Evolutionary conservation across 1,139 yeast species (phyloP).

Genomic region (Yamadazyma dushanensis): DNA sequence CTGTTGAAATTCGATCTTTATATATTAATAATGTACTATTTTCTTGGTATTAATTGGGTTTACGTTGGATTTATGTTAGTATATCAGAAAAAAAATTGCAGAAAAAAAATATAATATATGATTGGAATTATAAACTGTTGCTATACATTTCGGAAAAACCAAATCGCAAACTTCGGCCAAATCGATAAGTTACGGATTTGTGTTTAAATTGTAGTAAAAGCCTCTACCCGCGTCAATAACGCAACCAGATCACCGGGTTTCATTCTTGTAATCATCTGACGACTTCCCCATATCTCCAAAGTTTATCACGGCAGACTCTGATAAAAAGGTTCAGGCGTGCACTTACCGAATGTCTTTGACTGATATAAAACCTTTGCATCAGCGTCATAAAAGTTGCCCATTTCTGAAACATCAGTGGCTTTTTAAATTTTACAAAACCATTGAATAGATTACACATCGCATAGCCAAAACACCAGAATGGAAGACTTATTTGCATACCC

Average conservation of each 20-base stretch:
- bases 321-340: too few relatives aligned
- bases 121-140: slow-evolving; percentile 6
- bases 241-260: too few relatives aligned
- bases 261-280: too few relatives aligned
- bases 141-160: neutral
- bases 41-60: slow-evolving; percentile 27
- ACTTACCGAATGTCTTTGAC: neutral
- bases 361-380: neutral
- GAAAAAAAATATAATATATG: slow-evolving; percentile 25
- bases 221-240: too few relatives aligned
- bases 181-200: too few relatives aligned
- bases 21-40: slow-evolving; percentile 29
- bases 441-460: too few relatives aligned
- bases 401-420: too few relatives aligned
- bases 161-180: too few relatives aligned
- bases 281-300: too few relatives aligned
- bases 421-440: too few relatives aligned
- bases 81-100: slow-evolving; percentile 23
- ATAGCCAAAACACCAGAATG: slow-evolving; percentile 6
- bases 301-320: too few relatives aligned
- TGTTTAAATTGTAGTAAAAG: too few relatives aligned
- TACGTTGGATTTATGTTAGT: slow-evolving; percentile 30
- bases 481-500: slow-evolving; percentile 20
- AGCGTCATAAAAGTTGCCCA: neutral
- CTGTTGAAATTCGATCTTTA: slow-evolving; percentile 20